Conservation (phyloP, 2,329 filamentous ascomycete species). For the Cryphonectria carpinicola region DNA sequence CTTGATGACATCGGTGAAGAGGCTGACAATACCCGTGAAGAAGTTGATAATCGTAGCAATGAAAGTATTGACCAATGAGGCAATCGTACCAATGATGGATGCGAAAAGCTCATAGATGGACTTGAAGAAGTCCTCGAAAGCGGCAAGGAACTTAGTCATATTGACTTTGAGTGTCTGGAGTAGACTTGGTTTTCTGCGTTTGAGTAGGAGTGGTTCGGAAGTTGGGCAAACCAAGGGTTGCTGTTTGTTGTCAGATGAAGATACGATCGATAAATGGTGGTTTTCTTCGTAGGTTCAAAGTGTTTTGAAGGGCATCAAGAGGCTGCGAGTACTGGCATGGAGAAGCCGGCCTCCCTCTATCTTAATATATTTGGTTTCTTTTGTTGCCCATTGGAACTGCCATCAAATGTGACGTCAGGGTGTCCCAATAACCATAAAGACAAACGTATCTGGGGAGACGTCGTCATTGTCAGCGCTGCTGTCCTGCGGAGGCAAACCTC, state of each 20-base stretch:
- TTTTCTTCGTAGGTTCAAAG: not conserved
- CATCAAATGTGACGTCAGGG: conserved; percentile 10
- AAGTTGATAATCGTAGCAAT: conserved; percentile 42
- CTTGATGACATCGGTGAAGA: conserved; percentile 41
- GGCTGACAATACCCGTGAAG: conserved; percentile 42
- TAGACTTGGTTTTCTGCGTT: not conserved
- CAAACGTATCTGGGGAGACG: not conserved
- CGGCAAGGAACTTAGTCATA: conserved; percentile 38
- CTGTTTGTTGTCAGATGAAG: not conserved
- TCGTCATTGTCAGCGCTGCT: conserved; percentile 10
- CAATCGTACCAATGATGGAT: conserved; percentile 42
- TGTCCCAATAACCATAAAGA: not conserved
- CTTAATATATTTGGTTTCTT: conserved; percentile 2
- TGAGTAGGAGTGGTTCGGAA: not conserved
- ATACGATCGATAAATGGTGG: not conserved
- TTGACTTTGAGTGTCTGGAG: conserved; percentile 12
- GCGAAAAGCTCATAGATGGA: conserved; percentile 48
- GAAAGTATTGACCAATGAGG: conserved; percentile 40
- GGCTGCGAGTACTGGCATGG: not conserved
- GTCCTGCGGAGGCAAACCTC: not conserved
- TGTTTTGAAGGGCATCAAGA: not conserved
- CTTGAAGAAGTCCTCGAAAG: conserved; percentile 44
- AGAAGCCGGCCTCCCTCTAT: not conserved
- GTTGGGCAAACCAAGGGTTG: not conserved
- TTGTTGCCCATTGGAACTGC: not conserved